A percentile compares a stretch with the other conserved stretches of the same genome.
phyloP scores from a whole-genome alignment of 148 eudicot species.

The Vaccinium macrocarpon region DNA sequence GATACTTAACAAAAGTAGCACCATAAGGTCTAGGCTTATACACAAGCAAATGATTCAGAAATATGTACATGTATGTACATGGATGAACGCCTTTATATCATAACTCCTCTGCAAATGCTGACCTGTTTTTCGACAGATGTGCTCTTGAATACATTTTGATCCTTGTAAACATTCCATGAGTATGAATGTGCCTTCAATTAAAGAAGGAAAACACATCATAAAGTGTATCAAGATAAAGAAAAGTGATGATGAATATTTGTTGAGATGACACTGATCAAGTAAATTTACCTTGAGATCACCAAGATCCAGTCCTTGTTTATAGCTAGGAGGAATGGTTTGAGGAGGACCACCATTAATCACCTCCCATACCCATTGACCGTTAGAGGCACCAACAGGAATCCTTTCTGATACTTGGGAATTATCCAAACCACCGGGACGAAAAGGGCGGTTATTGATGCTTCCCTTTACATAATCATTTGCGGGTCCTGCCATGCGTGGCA shows the following conservation, averaged over 20 bases:
- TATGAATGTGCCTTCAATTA: slow-evolving; percentile 56
- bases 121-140: slow-evolving; percentile 53
- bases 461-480: slow-evolving; percentile 93
- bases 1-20: background rate
- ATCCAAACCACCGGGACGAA: slow-evolving; percentile 93
- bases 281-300: slow-evolving; percentile 71
- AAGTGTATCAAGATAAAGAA: background rate
- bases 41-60: background rate
- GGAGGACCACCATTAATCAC: slow-evolving; percentile 76
- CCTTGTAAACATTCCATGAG: slow-evolving; percentile 61
- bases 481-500: slow-evolving; percentile 88
- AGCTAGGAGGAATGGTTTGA: slow-evolving; percentile 69
- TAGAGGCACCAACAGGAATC: slow-evolving; percentile 73
- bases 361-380: slow-evolving; percentile 86
- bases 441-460: slow-evolving; percentile 87
- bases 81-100: background rate
- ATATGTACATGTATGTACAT: background rate
- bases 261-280: slow-evolving; percentile 12
- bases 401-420: slow-evolving; percentile 62
- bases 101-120: slow-evolving; percentile 22
- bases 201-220: slow-evolving; percentile 16
- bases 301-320: slow-evolving; percentile 72
- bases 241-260: background rate
- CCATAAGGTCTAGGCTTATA: background rate
- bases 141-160: slow-evolving; percentile 29